Conservation (phyloP, 2,329 filamentous ascomycete species). For the Fulvia fulva region DNA sequence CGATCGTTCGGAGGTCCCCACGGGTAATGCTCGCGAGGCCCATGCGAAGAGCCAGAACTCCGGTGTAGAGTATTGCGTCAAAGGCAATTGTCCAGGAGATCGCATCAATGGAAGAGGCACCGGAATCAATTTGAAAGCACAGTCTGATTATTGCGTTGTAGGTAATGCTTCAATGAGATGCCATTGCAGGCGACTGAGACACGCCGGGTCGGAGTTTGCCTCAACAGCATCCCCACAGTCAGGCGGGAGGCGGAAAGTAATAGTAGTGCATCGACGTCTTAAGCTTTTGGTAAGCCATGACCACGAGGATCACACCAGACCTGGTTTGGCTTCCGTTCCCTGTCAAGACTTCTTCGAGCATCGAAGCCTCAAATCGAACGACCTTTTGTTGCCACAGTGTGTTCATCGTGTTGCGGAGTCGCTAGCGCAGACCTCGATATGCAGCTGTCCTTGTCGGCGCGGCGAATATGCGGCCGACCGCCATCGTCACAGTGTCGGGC, state of each 20-base stretch:
- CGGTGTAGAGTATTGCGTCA: not conserved
- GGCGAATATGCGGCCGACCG: conserved; percentile 1
- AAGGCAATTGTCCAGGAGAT: conserved; percentile 8
- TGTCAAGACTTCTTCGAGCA: conserved; percentile 2
- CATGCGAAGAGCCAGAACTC: conserved; percentile 10
- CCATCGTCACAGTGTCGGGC: conserved; percentile 12
- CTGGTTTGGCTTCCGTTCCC: conserved; percentile 3
- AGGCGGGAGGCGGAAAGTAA: conserved; percentile 14
- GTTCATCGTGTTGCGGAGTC: not conserved
- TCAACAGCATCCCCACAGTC: conserved; percentile 25
- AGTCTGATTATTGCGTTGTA: conserved; percentile 7
- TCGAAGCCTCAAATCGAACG: not conserved
- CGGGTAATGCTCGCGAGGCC: conserved; percentile 11
- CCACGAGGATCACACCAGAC: conserved; percentile 8
- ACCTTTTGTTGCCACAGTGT: not conserved
- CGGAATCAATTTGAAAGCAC: conserved; percentile 6
- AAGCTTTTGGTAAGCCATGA: conserved; percentile 19
- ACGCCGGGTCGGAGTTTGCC: conserved; percentile 21
- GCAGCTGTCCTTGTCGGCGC: conserved; percentile 1
- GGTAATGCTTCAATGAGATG: conserved; percentile 14
- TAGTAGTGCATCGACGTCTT: conserved; percentile 16
- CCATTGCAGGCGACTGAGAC: conserved; percentile 22
- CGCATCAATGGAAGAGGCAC: conserved; percentile 12
- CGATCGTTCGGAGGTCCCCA: conserved; percentile 17
- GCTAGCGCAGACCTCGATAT: not conserved